Evolutionary conservation across 2,329 filamentous ascomycete genomes (phyloP).

Genomic region (Beauveria asiatica): DNA sequence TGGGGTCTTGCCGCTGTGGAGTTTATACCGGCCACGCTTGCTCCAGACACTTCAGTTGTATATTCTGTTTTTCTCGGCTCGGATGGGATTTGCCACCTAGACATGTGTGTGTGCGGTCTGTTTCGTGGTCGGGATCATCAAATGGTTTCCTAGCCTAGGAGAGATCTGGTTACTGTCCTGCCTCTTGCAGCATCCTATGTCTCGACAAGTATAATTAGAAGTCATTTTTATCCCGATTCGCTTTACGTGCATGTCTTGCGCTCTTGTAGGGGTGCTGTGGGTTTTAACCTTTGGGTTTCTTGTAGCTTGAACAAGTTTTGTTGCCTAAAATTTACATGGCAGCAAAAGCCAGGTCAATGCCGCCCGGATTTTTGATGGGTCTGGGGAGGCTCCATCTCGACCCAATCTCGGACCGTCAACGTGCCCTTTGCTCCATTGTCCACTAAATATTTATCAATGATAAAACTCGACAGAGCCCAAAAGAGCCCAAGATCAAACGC

Average conservation of each 20-base stretch:
- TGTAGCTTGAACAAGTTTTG: background rate
- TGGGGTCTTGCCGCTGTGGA: background rate
- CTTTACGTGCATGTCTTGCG: background rate
- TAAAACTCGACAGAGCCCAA: no score
- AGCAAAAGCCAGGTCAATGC: background rate
- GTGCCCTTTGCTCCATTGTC: no score
- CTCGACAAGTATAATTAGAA: constrained; percentile 9
- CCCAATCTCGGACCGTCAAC: no score
- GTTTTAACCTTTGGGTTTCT: background rate
- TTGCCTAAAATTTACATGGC: background rate
- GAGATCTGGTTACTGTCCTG: constrained; percentile 8
- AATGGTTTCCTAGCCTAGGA: constrained; percentile 11
- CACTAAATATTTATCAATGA: no score
- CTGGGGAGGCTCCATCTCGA: no score
- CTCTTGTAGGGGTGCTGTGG: background rate
- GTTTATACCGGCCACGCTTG: background rate
- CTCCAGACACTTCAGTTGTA: constrained; percentile 9
- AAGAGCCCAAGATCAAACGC: no score
- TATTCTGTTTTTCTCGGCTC: constrained; percentile 12
- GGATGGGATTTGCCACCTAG: background rate
- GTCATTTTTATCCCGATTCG: constrained; percentile 7
- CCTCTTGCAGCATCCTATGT: constrained; percentile 8
- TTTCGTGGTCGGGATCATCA: constrained; percentile 4
- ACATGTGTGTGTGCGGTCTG: constrained; percentile 5
- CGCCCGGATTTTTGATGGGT: no score